Evolutionary conservation across 1,284 basidiomycete species (phyloP).

Genomic region (Malassezia caprae): DNA sequence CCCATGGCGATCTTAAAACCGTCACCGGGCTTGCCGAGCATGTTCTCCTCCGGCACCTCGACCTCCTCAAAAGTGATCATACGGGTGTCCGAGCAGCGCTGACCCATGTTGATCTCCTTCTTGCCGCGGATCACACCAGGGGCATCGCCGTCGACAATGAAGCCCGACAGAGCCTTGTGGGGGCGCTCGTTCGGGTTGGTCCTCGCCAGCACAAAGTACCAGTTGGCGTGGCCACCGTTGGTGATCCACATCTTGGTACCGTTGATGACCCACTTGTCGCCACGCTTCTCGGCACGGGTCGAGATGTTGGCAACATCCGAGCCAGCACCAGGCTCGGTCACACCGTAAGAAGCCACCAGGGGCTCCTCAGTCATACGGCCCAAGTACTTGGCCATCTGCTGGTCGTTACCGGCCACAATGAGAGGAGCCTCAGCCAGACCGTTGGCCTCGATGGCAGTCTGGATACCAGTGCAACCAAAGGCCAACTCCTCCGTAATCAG

Average conservation of each 20-base stretch:
- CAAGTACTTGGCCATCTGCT: slow-evolving; percentile 54
- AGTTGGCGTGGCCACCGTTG: slow-evolving; percentile 54
- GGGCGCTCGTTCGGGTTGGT: slow-evolving; percentile 52
- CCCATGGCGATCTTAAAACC: slow-evolving; percentile 55
- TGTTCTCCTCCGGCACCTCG: slow-evolving; percentile 52
- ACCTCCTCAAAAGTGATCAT: slow-evolving; percentile 55
- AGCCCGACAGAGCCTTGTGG: slow-evolving; percentile 54
- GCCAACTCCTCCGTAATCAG: slow-evolving; percentile 53
- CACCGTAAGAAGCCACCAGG: slow-evolving; percentile 54
- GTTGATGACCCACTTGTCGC: slow-evolving; percentile 51
- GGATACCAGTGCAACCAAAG: slow-evolving; percentile 54
- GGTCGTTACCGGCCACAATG: slow-evolving; percentile 53
- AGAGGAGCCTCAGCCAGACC: slow-evolving; percentile 54
- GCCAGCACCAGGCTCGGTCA: slow-evolving; percentile 54
- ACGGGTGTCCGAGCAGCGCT: slow-evolving; percentile 55
- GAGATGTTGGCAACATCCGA: slow-evolving; percentile 52
- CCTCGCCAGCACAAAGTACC: slow-evolving; percentile 55
- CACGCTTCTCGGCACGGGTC: slow-evolving; percentile 52
- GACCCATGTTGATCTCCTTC: slow-evolving; percentile 58
- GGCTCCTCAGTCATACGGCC: slow-evolving; percentile 56
- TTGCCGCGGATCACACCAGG: slow-evolving; percentile 51
- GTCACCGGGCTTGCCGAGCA: slow-evolving; percentile 53
- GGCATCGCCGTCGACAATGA: slow-evolving; percentile 54
- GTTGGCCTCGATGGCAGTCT: slow-evolving; percentile 52
- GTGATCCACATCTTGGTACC: slow-evolving; percentile 54